phyloP scores from a whole-genome alignment of 2,329 filamentous ascomycete genomes.

The Diaporthe citriasiana region DNA sequence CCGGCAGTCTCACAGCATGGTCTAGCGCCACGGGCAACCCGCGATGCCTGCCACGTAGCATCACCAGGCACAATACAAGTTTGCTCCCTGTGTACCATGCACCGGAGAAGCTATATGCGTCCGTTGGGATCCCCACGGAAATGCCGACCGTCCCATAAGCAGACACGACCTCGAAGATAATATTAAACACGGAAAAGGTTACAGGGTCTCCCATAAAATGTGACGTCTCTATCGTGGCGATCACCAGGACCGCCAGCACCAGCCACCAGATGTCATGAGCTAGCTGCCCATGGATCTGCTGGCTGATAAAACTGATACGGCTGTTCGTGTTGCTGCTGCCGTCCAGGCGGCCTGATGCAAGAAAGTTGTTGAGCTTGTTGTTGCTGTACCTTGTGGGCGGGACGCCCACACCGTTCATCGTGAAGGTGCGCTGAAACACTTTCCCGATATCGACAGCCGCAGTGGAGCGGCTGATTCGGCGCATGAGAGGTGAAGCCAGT shows the following conservation, averaged over 20 bases:
- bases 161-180: conserved; percentile 69
- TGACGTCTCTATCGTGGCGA: conserved; percentile 69
- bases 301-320: conserved; percentile 64
- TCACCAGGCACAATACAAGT: conserved; percentile 69
- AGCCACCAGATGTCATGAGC: conserved; percentile 77
- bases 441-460: conserved; percentile 51
- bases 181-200: conserved; percentile 70
- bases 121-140: conserved; percentile 65
- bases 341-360: conserved; percentile 41
- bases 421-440: conserved; percentile 55
- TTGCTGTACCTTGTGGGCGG: conserved; percentile 37
- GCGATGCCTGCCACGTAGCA: conserved; percentile 68
- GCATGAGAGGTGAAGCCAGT: background rate
- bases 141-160: conserved; percentile 73
- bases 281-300: conserved; percentile 72
- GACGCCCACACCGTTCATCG: conserved; percentile 61
- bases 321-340: conserved; percentile 49
- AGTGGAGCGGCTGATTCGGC: conserved; percentile 41
- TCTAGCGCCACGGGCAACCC: conserved; percentile 69
- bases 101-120: conserved; percentile 68
- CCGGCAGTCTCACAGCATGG: conserved; percentile 61
- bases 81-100: conserved; percentile 68
- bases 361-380: conserved; percentile 37
- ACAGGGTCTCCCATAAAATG: conserved; percentile 66
- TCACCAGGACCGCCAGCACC: conserved; percentile 70